These are phyloP conservation scores for Vitis rupestris DNA, from an alignment of 164 flowering plant genomes.

Conservation along the genomic window DNA sequence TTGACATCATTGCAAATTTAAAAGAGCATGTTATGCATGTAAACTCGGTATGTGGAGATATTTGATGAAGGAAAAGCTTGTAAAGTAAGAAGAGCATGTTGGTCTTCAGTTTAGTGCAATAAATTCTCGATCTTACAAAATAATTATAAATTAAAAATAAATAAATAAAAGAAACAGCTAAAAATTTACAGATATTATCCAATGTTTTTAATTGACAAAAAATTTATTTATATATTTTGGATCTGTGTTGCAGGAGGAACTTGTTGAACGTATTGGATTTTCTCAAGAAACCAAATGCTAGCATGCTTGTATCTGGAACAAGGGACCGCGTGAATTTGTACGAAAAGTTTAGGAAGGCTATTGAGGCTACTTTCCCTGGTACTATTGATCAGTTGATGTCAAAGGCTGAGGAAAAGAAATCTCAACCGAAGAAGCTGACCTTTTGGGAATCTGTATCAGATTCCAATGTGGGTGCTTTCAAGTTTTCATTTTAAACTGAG, in stretches of 20 bases:
- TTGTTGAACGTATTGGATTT: constrained; percentile 89
- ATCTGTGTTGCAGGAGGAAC: constrained; percentile 66
- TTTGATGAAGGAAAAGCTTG: no score
- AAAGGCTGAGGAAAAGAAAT: constrained; percentile 62
- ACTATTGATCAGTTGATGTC: constrained; percentile 48
- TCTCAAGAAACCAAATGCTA: constrained; percentile 85
- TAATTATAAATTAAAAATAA: background rate
- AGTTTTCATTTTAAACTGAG: constrained; percentile 61
- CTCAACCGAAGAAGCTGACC: constrained; percentile 51
- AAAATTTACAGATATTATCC: background rate
- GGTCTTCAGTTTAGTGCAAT: no score
- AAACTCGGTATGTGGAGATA: no score
- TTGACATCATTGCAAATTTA: no score
- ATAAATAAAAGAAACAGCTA: background rate
- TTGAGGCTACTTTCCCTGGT: constrained; percentile 73
- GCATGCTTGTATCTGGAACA: constrained; percentile 89
- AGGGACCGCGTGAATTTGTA: constrained; percentile 80
- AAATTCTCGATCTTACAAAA: background rate
- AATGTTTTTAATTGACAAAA: background rate
- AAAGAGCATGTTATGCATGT: no score
- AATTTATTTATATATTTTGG: background rate
- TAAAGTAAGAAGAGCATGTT: no score
- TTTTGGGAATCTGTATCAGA: constrained; percentile 94
- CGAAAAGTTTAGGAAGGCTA: constrained; percentile 74
- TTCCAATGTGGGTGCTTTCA: constrained; percentile 80